Conservation (phyloP, 306 rosid genomes). For the Cicer arietinum region DNA sequence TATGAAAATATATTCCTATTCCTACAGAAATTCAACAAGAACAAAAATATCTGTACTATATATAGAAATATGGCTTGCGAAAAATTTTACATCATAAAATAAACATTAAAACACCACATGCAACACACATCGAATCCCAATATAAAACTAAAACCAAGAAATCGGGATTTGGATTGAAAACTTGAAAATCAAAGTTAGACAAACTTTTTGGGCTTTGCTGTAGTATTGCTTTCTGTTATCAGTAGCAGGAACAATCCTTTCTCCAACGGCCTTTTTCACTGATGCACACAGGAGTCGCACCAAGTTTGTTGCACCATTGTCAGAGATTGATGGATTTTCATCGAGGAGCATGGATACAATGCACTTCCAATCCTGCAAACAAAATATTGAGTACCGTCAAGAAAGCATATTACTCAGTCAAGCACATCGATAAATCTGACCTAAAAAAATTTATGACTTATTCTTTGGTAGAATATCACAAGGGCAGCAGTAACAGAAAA, state of each 20-base stretch:
- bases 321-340: constrained; percentile 73
- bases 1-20: constrained; percentile 3
- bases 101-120: constrained; percentile 19
- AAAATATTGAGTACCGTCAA: constrained; percentile 42
- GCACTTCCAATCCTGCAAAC: constrained; percentile 95
- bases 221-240: constrained; percentile 83
- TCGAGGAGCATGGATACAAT: constrained; percentile 87
- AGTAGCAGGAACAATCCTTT: constrained; percentile 86
- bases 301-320: constrained; percentile 89
- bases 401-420: constrained; percentile 39
- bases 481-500: constrained; percentile 17
- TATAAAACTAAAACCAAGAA: constrained; percentile 1
- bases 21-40: constrained; percentile 19
- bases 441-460: constrained; percentile 19
- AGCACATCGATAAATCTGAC: constrained; percentile 7
- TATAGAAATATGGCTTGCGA: constrained; percentile 8
- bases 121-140: neutral
- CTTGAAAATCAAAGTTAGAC: constrained; percentile 40
- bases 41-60: constrained; percentile 4
- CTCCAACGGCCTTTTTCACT: constrained; percentile 94
- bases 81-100: constrained; percentile 23
- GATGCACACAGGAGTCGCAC: constrained; percentile 93
- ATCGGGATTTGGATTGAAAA: constrained; percentile 33
- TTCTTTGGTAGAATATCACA: constrained; percentile 34
- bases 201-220: constrained; percentile 91